Percentiles rank a stretch among this genome's conserved stretches.
Conservation (phyloP, 768 basidiomycete genomes). For the Mycena galericulata region DNA sequence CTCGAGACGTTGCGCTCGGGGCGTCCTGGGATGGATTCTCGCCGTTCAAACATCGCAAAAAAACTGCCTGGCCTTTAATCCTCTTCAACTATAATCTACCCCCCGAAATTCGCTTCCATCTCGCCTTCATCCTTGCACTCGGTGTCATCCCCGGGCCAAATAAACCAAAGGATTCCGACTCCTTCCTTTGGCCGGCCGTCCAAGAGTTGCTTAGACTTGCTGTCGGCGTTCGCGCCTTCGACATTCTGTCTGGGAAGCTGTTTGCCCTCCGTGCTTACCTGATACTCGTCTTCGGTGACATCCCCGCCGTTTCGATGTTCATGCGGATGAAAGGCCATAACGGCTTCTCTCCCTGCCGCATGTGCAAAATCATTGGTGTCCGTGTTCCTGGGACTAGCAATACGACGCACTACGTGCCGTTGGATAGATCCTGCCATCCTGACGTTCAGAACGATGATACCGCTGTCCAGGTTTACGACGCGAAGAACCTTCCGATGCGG, state of each 20-base stretch:
- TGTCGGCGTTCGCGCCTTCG: constrained; percentile 44
- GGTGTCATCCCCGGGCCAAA: constrained; percentile 57
- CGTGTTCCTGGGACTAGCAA: constrained; percentile 20
- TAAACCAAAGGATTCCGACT: constrained; percentile 50
- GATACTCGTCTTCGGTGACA: constrained; percentile 46
- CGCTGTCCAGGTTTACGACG: constrained; percentile 37
- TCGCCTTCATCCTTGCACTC: constrained; percentile 47
- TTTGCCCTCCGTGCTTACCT: constrained; percentile 48
- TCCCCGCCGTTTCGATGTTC: constrained; percentile 45
- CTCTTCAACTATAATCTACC: constrained; percentile 57
- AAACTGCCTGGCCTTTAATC: constrained; percentile 53
- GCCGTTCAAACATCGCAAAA: constrained; percentile 13
- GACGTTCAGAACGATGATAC: not conserved
- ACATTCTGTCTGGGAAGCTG: constrained; percentile 28
- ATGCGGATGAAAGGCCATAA: constrained; percentile 60
- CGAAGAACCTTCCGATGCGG: constrained; percentile 48
- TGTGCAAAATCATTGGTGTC: constrained; percentile 44
- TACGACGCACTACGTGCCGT: constrained; percentile 45
- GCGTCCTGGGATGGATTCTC: too few relatives aligned
- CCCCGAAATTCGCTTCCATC: constrained; percentile 48
- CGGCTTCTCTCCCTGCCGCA: constrained; percentile 43
- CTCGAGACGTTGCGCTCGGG: not conserved
- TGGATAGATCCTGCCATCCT: constrained; percentile 37
- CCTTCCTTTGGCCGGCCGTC: constrained; percentile 52
- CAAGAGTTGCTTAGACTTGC: constrained; percentile 50